Base-by-base conservation (phyloP, 805 yeast genomes). In the Wickerhamomyces xylosicus region DNA sequence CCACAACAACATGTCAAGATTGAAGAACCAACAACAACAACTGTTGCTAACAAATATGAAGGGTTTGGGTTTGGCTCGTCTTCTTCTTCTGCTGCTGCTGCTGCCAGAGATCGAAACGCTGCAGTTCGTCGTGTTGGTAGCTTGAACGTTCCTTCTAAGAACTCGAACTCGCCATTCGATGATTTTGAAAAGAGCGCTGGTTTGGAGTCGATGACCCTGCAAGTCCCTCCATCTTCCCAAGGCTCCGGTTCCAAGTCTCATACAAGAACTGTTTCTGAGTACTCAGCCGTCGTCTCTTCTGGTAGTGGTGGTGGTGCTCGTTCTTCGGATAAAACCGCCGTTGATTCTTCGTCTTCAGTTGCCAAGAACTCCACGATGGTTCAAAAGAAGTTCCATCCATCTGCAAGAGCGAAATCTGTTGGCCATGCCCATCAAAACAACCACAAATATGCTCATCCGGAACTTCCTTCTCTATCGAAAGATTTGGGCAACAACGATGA, bases 361-460 rank as follows among this genome's bases (percentile, higher is more conserved):
- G n/a, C n/a, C n/a, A n/a, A n/a, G n/a, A n/a, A 51, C 44, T 19
- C 41, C 43, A 5, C 37, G 15, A 47, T 43, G 34, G 40, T 52
- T 2, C 49, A 55, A 19, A 57, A 60, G 29, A 65, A 58, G 45
- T 57, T 53, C 41, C 95, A 85, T 57, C 94, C 95, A 29, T 76
- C 86, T 13, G 95, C 94, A 1, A 73, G 95, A 50, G 94, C 95
- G 3, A 85, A 83, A 54, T 82, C 95, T 17, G 77, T 85, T 36
- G 87, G 89, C n/a, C 90, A 85, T 56, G 38, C 38, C 21, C 72
- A 85, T 52, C 79, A 76, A 49, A 80, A 77, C 17, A 40, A 36
- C 15, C 43, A 39, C 35, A 35, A 39, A 18, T 19, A 39, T 39
- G 35, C n/a, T 19, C 34, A 13, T 8, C 28, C n/a, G 13, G 32